Base-by-base conservation (phyloP, 805 yeast species). In the Zygosaccharomyces pseudorouxii region DNA sequence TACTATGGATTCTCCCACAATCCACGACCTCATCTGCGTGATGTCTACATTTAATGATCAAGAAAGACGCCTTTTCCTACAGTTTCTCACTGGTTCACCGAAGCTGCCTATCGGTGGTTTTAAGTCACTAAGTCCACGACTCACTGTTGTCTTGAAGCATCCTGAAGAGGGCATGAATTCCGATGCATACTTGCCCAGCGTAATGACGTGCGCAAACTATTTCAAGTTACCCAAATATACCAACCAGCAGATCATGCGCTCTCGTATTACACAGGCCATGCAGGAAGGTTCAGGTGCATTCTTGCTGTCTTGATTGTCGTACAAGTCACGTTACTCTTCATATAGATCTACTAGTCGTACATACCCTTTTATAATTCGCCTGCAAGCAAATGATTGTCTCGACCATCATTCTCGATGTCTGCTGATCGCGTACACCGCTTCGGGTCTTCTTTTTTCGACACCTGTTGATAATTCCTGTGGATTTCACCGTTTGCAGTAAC, bases 121-220 rank as follows among this genome's bases (percentile, higher is more conserved):
- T 71, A 84, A 84, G 57, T 78, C 86, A 0, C 71, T 92, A 47
- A 75, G 77, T 39, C 99, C 99, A 0, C 84, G 78, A 46, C 75
- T 92, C 41, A 92, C 98, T 0, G 89, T 93, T 30, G 98, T 93
- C 1, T 70, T 88, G 52, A 89, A 88, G 62, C 82, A 77, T 49
- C 76, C 84, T n/a, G 98, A 92, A 45, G 81, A 77, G 41, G 84
- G 82, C 0, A 63, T 78, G 22, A 67, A 70, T 10, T 77, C 86
- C 4, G 96, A 92, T 65, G 89, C 82, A 52, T 89, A 84, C 60
- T 72, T 93, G 48, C 98, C 99, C 1, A 88, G 96, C 68, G 99
- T 93, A 2, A 92, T 92, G 99, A 92, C 99, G 0, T 92, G 99
- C 72, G 97, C 95, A 3, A 92, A 92, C 63, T 93, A 92, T 62